Evolutionary conservation across 495 filamentous ascomycete genomes (phyloP).

Genomic region (Lepraria neglecta): DNA sequence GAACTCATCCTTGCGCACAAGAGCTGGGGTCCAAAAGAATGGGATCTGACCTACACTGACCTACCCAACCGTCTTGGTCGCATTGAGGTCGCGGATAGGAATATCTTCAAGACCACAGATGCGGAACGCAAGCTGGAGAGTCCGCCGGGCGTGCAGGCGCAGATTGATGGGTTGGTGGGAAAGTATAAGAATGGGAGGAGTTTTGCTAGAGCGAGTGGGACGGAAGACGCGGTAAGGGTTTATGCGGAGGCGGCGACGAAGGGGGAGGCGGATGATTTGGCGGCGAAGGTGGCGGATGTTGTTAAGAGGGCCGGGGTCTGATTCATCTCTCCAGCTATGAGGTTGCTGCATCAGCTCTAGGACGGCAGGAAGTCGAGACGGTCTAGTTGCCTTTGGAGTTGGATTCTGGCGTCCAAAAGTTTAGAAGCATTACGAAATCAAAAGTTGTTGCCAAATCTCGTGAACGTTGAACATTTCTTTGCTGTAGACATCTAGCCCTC

Average conservation of each 20-base stretch:
- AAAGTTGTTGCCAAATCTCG: background rate
- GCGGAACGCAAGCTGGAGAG: constrained; percentile 82
- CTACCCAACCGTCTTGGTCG: constrained; percentile 91
- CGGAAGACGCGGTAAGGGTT: constrained; percentile 91
- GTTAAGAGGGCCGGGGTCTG: constrained; percentile 39
- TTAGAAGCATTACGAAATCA: background rate
- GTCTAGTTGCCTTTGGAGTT: background rate
- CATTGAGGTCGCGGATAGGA: constrained; percentile 81
- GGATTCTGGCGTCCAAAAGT: constrained; percentile 12
- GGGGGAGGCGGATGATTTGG: constrained; percentile 78
- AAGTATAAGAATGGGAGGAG: constrained; percentile 86
- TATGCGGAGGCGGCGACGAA: constrained; percentile 93
- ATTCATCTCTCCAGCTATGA: background rate
- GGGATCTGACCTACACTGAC: constrained; percentile 90
- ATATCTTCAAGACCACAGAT: constrained; percentile 80
- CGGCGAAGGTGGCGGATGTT: constrained; percentile 69
- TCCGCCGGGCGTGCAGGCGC: constrained; percentile 68
- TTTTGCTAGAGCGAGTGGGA: constrained; percentile 89
- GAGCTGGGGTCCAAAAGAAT: constrained; percentile 81
- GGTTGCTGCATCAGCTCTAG: background rate
- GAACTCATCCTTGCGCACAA: constrained; percentile 96
- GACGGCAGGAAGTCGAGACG: background rate
- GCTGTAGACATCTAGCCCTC: constrained; percentile 44
- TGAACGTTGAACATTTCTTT: background rate
- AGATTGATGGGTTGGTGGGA: constrained; percentile 79